Evolutionary conservation across 225 moss, liverwort and hornwort species (phyloP), one percentile per base, ranked within the genome.

Genomic region (Bryum argenteum): DNA sequence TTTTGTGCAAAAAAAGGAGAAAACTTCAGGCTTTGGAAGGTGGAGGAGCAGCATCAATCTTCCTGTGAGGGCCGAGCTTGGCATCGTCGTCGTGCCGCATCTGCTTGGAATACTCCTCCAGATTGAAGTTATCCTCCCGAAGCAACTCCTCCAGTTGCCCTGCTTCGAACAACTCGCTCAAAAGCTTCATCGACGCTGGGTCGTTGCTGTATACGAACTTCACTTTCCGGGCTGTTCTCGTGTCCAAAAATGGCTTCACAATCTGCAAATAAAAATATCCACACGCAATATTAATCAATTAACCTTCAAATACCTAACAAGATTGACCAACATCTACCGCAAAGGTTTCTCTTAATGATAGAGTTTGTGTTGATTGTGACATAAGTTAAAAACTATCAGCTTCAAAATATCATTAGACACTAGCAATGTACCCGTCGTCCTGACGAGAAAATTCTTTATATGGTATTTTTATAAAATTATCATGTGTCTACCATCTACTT

Each of bases 171-270:
- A 85, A 79, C 16, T 85, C 88, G 65, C 69, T 58, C 20, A 88
- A 24, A 10, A 82, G 82, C 71, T 62, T 80, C 76, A 17, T 72
- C 24, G 84, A 84, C 14, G 61, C 50, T 12, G 79, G 51, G 28
- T 82, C 81, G 3, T 85, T 82, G 71, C 62, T 84, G 18, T 88
- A 85, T 48, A 85, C 85, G 50, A 88, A 88, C 74, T 88, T 88
- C 59, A 88, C 88, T 52, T 88, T 88, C 14, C 24, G 85, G 40
- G 72, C 71, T 24, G 88, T 88, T 26, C 61, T 58, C 8, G 82
- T 61, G 53, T 88, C 88, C 21, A 88, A 45, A 26, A 88, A 88
- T 12, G 75, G 88, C 79, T 82, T 88, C 67, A 85, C 88, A 2
- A 88, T 73, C 87, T 88, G 85, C 8, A 22, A 57, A 54, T 63